Base-by-base conservation (phyloP, 2,329 filamentous ascomycete species). In the Cladorrhinum sp. region DNA sequence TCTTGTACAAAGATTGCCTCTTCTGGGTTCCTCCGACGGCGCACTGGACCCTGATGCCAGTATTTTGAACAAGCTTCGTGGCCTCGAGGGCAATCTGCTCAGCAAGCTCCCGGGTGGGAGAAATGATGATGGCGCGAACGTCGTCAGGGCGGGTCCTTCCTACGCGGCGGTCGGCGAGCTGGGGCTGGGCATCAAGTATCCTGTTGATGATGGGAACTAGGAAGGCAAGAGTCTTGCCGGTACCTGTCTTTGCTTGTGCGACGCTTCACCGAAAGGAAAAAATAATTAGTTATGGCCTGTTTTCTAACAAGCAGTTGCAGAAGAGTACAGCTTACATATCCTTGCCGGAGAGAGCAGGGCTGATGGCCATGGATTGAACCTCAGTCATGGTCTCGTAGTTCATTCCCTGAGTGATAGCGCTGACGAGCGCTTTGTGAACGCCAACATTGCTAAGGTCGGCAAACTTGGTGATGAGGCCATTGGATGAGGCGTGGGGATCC, bases 1-100 rank as follows among this genome's bases (percentile, higher is more conserved):
- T 92, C 65, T 82, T 79, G 3, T 73, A 74, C 61, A 98, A 79
- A 76, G 91, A 88, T 13, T 75, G 68, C 5, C 75, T 72, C 79
- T 97, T 98, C 67, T 86, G 83, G 12, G 93, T 96, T 55, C 95
- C 95, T 72, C 95, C 95, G 16, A 99, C 96, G n/a, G 93, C 95
- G 50, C 86, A 87, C 72, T 86, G 84, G 4, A 86, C 78, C 12
- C 83, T 75, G 41, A 97, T 77, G 12, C 87, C 85, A 1, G 91
- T 96, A 65, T 82, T 77, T 1, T 68, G 66, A 27, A 81, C 81
- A 20, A 96, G 76, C 72, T 85, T 90, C 64, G 75, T 81, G 3
- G 93, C 93, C 75, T 98, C 93, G 0, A 80, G 85, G 38, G 88
- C 87, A 69, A 93, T 93, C 74, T 95, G 91, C 69, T 89, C 85